Percentiles rank a stretch among this genome's conserved stretches.
phyloP scores from a whole-genome alignment of 2,329 filamentous ascomycete genomes.

The Emericellopsis cladophorae region DNA sequence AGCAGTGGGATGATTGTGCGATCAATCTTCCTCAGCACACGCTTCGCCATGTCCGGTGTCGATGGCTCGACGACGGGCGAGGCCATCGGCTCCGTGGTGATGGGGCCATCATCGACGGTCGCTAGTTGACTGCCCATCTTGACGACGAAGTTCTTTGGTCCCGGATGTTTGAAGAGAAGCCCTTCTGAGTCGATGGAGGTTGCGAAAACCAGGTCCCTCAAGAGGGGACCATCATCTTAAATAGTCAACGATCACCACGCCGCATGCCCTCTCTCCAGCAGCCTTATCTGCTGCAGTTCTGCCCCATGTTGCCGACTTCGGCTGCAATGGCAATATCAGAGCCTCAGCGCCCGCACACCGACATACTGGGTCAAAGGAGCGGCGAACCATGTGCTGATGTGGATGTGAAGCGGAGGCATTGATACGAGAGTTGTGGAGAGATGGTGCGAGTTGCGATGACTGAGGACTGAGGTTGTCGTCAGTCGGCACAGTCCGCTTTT shows the following conservation, averaged over 20 bases:
- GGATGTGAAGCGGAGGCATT: no score
- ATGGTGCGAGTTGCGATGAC: not conserved
- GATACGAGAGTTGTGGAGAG: not conserved
- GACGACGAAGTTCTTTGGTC: not conserved
- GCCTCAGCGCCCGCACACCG: not conserved
- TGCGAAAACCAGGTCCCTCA: no score
- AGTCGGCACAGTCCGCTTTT: not conserved
- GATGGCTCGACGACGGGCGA: not conserved
- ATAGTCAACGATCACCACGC: not conserved
- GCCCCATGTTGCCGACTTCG: not conserved
- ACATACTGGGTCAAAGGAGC: no score
- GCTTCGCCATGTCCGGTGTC: constrained; percentile 10
- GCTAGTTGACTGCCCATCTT: not conserved
- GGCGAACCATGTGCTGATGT: no score
- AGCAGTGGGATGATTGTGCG: constrained; percentile 39
- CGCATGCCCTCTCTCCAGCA: not conserved
- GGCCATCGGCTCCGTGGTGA: not conserved
- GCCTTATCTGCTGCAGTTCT: not conserved
- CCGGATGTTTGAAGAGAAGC: no score
- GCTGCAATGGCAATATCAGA: not conserved
- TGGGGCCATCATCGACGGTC: not conserved
- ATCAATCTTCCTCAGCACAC: constrained; percentile 43
- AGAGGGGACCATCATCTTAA: no score
- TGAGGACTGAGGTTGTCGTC: not conserved
- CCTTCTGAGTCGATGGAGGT: no score